These are phyloP conservation scores for Dictyostelium brefeldianum DNA, from an alignment of 78 protist species.

Conservation along the genomic window DNA sequence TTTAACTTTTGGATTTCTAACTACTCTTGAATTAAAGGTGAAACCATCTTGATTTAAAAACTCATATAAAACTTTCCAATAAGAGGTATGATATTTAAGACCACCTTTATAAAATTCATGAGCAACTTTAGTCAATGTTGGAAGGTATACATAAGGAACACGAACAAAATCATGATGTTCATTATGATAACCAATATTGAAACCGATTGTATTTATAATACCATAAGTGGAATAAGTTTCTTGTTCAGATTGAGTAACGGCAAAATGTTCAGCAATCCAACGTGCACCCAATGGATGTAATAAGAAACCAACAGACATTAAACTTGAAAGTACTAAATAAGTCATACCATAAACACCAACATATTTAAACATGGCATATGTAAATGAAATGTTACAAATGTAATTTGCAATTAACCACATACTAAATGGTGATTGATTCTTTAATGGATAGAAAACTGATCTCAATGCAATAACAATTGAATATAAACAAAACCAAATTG, in stretches of 20 bases:
- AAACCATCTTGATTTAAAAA: constrained; percentile 65
- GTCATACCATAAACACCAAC: constrained; percentile 77
- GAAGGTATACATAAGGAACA: constrained; percentile 86
- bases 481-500: constrained; percentile 81
- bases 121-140: constrained; percentile 53
- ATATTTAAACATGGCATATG: constrained; percentile 17
- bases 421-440: constrained; percentile 58
- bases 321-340: constrained; percentile 56
- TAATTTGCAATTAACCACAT: constrained; percentile 68
- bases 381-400: constrained; percentile 48
- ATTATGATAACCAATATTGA: constrained; percentile 96
- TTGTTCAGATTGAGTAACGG: constrained; percentile 72
- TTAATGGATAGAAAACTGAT: constrained; percentile 84
- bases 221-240: constrained; percentile 97
- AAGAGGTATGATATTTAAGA: constrained; percentile 69
- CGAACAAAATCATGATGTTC: constrained; percentile 97
- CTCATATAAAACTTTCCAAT: constrained; percentile 76
- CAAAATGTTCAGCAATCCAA: constrained; percentile 94
- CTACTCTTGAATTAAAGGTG: constrained; percentile 67
- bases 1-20: constrained; percentile 51
- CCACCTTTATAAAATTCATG: constrained; percentile 67
- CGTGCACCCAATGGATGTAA: constrained; percentile 94
- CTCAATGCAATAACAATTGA: constrained; percentile 89
- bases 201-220: constrained; percentile 79
- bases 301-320: constrained; percentile 83